Percentiles rank a stretch among this genome's conserved stretches.
These are phyloP conservation scores for Bryoerythrophyllum caledonicum DNA, from an alignment of 225 moss, liverwort and hornwort species.

Conservation along the genomic window DNA sequence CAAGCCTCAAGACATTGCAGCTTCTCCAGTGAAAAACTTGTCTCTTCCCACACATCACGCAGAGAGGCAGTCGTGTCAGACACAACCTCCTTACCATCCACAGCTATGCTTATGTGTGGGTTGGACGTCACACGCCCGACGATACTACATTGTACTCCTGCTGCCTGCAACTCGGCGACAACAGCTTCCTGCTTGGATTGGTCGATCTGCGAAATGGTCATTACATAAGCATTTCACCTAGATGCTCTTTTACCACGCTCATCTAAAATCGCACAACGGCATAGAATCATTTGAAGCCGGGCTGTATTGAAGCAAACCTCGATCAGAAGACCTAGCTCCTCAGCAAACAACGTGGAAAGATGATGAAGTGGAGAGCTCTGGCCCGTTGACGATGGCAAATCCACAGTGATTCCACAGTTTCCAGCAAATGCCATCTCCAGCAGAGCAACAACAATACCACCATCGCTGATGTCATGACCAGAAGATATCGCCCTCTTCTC, in stretches of 20 bases:
- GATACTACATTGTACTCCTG: conserved; percentile 59
- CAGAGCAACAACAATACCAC: conserved; percentile 78
- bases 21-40: conserved; percentile 84
- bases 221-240: conserved; percentile 6
- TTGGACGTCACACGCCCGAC: conserved; percentile 73
- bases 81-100: conserved; percentile 60
- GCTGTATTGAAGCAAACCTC: conserved; percentile 58
- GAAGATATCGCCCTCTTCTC: conserved; percentile 73
- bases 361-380: conserved; percentile 39
- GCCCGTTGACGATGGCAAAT: conserved; percentile 55
- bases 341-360: conserved; percentile 84
- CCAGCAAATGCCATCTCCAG: conserved; percentile 98
- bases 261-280: not conserved
- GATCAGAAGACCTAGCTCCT: conserved; percentile 88
- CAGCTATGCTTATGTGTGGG: conserved; percentile 61
- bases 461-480: conserved; percentile 97
- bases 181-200: conserved; percentile 58
- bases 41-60: conserved; percentile 94
- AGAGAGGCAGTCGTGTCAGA: conserved; percentile 62
- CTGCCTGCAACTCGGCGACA: conserved; percentile 52
- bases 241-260: not conserved
- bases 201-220: conserved; percentile 54
- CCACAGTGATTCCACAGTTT: conserved; percentile 78
- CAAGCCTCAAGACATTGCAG: conserved; percentile 86
- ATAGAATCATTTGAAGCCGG: not conserved